Base-by-base conservation (phyloP, 495 filamentous ascomycete species). In the Xylaria bambusicola region DNA sequence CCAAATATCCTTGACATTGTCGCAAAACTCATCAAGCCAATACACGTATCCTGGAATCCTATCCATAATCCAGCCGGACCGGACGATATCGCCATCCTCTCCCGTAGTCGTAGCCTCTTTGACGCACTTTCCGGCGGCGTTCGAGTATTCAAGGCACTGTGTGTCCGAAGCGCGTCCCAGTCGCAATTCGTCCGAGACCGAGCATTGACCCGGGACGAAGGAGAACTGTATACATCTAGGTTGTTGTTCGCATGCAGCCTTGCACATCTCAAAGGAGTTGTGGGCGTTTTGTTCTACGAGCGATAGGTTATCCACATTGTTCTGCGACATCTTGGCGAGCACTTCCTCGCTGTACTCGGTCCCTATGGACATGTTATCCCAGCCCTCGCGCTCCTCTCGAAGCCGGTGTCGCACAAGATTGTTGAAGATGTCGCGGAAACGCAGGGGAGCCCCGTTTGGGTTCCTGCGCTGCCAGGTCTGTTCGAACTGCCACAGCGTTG, bases 401-500 rank as follows among this genome's bases (percentile, higher is more conserved):
- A 72, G 52, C 36, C 51, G 52, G 23, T 60, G 56, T 29, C 62
- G 58, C 47, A 73, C 64, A 49, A 76, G 68, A 40, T 67, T 53
- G 6, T 73, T 45, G 52, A 68, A 76, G 40, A 76, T 61, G 57
- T 76, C 73, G 20, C 61, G 49, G 47, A 52, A 60, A 12, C 57
- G 57, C 0, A 51, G 53, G 1, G 63, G 62, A 36, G 58, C 55
- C 6, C 48, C 56, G 15, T 33, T 48, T 12, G 53, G 52, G 17
- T 60, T 50, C 0, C 51, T 26, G 29, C 56, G 55, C 47, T 76
- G 75, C 72, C 74, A 81, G 1, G 60, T 53, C 35, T 72, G 72
- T 33, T 79, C 77, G 62, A 80, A 78, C 12, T 58, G 47, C 73
- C 73, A 79, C 67, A 80, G 69, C 17, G 58, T 60, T 45, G 69